Base-by-base conservation (phyloP, 768 basidiomycete genomes). In the Lactarius sp. region DNA sequence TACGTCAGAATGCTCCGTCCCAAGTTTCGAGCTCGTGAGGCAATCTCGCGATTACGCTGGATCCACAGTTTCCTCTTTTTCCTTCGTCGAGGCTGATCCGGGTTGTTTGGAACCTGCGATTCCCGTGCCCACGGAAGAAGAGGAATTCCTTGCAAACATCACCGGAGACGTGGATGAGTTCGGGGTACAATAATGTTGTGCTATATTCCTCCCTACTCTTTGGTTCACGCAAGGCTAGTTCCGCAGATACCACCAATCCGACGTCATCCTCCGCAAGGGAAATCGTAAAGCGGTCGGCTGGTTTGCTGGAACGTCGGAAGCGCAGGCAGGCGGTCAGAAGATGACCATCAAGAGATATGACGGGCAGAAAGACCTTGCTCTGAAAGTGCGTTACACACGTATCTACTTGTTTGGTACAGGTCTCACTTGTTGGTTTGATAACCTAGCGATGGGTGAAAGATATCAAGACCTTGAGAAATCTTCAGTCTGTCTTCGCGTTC, bases 181-280 rank as follows among this genome's bases (percentile, higher is more conserved):
- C 41, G 68, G 68, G 27, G 68, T 68, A 37, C 18, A 54, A 41
- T 7, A 16, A 9, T 20, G 16, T 12, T 41, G 8, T 31, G 13
- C 20, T 14, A 14, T 49, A 9, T 53, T 10, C 13, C n/a, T 1
- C 18, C 13, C 8, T 22, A 9, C 4, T 18, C 7, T 16, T 27
- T 58, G 2, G 22, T 59, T 61, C 64, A 58, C 50, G 16, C 14
- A 34, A 49, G 1, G 47, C 3, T 62, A 83, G 82, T 83, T 81
- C 59, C 75, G 73, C 52, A 75, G 78, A 58, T 82, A 81, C 63
- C 81, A 82, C 61, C 80, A 80, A 56, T 81, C 80, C 1, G 79
- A 83, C 16, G 71, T 83, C 16, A 70, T 71, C 6, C 69, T 78
- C 42, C 75, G 75, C n/a, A 72, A 72, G 44, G 55, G 62, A 22